Base-by-base conservation (phyloP, 768 basidiomycete species). In the Lentinula sp. region DNA sequence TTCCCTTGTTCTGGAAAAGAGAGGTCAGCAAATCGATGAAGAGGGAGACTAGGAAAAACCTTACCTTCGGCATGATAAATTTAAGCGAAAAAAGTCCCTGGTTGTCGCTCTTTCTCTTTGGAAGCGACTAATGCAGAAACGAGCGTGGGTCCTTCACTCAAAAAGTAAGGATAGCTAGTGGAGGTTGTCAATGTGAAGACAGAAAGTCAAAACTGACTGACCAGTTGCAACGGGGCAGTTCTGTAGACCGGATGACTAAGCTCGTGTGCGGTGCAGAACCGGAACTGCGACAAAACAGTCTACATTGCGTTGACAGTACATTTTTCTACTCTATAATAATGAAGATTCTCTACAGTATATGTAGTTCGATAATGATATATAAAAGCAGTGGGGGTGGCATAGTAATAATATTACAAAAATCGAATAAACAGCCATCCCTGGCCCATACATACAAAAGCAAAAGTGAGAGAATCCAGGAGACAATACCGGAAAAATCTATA, bases 1-100 rank as follows among this genome's bases (percentile, higher is more conserved):
- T 88, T 82, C 87, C 87, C 74, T 88, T 88, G 71, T 88, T 88
- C 87, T 88, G 45, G 16, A 39, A n/a, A 42, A 48, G 10, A 48
- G 11, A 18, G 5, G 6, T 50, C n/a, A 40, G 18, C 28, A 37
- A 42, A 59, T 56, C 37, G 54, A 56, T 39, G 15, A 23, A 39
- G n/a, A 28, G 15, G 23, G 48, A 58, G 21, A 11, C 13, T 11
- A 18, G 4, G 4, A 32, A 13, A 48, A 16, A 21, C 23, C 56
- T 57, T n/a, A 23, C 57, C 57, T 59, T 59, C 45, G 57, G 57
- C 57, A 59, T 59, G 34, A 10, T 45, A 40, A 18, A 21, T 28
- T 5, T 31, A 8, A 46, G 16, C 5, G 18, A 8, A 28, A 46
- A 28, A 59, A 15, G 46, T 49, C 46, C 46, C 46, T 59, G 57